Evolutionary conservation across 163 green algal species (phyloP).

Genomic region (Trebouxia gelatinosa): DNA sequence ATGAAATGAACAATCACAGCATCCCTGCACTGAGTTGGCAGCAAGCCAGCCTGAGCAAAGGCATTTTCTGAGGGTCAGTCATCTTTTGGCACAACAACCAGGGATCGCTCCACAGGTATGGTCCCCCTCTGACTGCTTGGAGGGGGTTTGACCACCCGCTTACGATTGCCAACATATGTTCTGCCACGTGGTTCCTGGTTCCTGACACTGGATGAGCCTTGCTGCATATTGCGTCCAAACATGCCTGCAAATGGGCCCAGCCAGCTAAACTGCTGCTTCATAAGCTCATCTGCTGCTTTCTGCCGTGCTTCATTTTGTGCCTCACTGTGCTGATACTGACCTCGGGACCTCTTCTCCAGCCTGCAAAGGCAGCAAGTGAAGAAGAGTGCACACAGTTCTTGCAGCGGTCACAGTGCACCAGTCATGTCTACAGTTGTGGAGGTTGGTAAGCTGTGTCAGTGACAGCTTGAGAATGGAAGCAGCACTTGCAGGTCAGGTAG

Average conservation of each 20-base stretch:
- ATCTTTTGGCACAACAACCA: no score
- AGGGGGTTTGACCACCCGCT: no score
- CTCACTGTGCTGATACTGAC: constrained; percentile 24
- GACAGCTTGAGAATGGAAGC: not conserved
- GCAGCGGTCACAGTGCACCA: no score
- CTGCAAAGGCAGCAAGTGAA: constrained; percentile 2
- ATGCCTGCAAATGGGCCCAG: not conserved
- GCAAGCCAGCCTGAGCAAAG: no score
- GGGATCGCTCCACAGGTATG: constrained; percentile 34
- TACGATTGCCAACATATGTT: no score
- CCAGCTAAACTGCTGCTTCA: constrained; percentile 14
- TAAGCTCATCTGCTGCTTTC: constrained; percentile 39
- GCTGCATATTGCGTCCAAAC: constrained; percentile 12
- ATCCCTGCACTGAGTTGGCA: no score
- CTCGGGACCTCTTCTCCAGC: constrained; percentile 28
- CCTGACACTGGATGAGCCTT: not conserved
- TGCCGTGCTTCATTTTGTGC: constrained; percentile 39
- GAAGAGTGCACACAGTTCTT: not conserved
- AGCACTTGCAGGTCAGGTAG: not conserved
- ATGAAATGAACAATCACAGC: no score
- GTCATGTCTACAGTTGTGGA: no score
- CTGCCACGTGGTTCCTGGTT: no score
- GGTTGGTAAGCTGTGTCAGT: not conserved
- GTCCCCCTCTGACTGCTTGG: constrained; percentile 12
- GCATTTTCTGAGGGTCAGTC: no score